Percentiles rank a stretch among this genome's conserved stretches.
Conservation (phyloP, 148 eudicot genomes). For the Mesembryanthemum crystallinum region DNA sequence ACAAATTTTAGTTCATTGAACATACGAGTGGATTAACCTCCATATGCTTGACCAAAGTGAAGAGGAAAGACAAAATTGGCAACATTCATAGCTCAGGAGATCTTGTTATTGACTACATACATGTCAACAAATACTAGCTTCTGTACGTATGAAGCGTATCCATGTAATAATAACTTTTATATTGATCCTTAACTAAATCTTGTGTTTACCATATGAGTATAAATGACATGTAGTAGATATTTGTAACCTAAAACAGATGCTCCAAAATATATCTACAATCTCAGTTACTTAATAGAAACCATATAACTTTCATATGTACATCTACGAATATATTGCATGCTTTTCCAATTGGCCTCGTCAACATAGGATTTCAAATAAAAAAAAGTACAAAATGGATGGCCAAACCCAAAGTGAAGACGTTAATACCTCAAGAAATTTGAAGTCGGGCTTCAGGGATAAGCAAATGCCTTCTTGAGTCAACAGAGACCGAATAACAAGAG, state of each 20-base stretch:
- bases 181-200: too few relatives aligned
- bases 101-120: neutral
- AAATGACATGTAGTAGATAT: neutral
- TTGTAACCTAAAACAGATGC: neutral
- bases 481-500: slow-evolving; percentile 92
- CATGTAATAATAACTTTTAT: neutral
- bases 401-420: slow-evolving; percentile 6
- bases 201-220: neutral
- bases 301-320: neutral
- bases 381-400: neutral
- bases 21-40: neutral
- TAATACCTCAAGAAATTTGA: slow-evolving; percentile 94
- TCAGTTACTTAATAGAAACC: neutral
- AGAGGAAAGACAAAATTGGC: neutral
- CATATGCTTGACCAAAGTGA: neutral
- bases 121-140: neutral
- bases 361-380: neutral
- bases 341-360: slow-evolving; percentile 1
- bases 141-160: neutral
- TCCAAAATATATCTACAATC: neutral
- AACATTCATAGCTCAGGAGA: neutral
- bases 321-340: neutral
- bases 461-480: slow-evolving; percentile 99
- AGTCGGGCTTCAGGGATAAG: slow-evolving; percentile 82
- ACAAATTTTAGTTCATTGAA: neutral